Evolutionary conservation across 441 rosid species (phyloP).

Genomic region (Adansonia grandidieri): DNA sequence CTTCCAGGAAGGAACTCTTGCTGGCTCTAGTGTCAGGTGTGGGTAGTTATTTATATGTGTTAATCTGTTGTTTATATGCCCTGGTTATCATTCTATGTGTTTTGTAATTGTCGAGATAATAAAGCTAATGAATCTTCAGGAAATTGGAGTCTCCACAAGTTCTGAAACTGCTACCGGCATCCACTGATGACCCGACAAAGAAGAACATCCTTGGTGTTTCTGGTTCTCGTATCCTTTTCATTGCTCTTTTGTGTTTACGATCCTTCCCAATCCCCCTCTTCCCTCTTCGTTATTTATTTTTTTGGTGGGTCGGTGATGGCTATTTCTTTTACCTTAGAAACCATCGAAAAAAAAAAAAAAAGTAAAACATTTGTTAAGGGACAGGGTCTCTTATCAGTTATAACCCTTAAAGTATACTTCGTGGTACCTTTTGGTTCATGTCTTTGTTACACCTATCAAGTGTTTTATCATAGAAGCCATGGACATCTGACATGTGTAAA

Average conservation of each 20-base stretch:
- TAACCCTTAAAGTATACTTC: neutral
- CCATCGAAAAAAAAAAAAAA: neutral
- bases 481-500: neutral
- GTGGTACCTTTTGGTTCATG: neutral
- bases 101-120: slow-evolving; percentile 31
- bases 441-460: neutral
- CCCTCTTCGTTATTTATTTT: neutral
- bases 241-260: slow-evolving; percentile 10
- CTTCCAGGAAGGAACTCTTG: slow-evolving; percentile 63
- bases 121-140: slow-evolving; percentile 50
- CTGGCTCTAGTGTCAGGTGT: slow-evolving; percentile 67
- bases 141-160: slow-evolving; percentile 64
- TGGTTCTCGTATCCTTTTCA: slow-evolving; percentile 78
- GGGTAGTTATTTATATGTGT: slow-evolving; percentile 19
- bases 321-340: neutral
- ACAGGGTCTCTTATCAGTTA: slow-evolving; percentile 13
- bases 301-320: neutral
- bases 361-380: slow-evolving; percentile 3
- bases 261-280: neutral
- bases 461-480: neutral
- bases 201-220: slow-evolving; percentile 68
- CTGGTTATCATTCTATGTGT: slow-evolving; percentile 20
- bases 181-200: slow-evolving; percentile 77
- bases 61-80: slow-evolving; percentile 21
- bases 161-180: slow-evolving; percentile 70